phyloP scores from a whole-genome alignment of 345 rosid genomes.

The Melastoma malabathricum region DNA sequence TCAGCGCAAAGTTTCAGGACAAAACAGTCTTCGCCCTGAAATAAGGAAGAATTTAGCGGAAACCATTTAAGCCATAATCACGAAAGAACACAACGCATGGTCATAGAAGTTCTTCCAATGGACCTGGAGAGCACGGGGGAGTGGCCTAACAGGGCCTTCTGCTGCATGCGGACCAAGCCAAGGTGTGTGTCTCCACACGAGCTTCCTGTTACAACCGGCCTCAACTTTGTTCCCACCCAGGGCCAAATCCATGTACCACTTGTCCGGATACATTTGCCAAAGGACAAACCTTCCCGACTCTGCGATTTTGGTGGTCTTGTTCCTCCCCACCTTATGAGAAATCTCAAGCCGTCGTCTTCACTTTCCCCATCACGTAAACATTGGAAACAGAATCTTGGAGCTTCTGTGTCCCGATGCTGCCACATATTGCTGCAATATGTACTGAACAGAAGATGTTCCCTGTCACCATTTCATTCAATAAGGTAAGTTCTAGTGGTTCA shows the following conservation, averaged over 20 bases:
- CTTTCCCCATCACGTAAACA: conserved; percentile 32
- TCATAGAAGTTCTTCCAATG: neutral
- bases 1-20: conserved; percentile 23
- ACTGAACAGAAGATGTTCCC: conserved; percentile 33
- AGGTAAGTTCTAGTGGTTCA: neutral
- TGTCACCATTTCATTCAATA: conserved; percentile 6
- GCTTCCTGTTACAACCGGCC: conserved; percentile 29
- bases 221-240: conserved; percentile 27
- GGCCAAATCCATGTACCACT: conserved; percentile 33
- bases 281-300: conserved; percentile 29
- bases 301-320: conserved; percentile 14
- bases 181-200: conserved; percentile 37
- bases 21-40: conserved; percentile 23
- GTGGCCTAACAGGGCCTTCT: conserved; percentile 24
- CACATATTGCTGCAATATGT: conserved; percentile 29
- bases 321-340: conserved; percentile 15
- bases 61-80: too few species aligned
- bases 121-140: conserved; percentile 34
- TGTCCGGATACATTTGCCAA: conserved; percentile 32
- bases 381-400: conserved; percentile 21
- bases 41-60: neutral
- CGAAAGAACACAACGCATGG: too few species aligned
- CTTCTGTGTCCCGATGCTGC: conserved; percentile 25
- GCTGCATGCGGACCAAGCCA: conserved; percentile 30
- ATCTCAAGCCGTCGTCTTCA: conserved; percentile 31